Evolutionary conservation across 805 yeast species (phyloP).

Genomic region (Spathaspora arborariae): DNA sequence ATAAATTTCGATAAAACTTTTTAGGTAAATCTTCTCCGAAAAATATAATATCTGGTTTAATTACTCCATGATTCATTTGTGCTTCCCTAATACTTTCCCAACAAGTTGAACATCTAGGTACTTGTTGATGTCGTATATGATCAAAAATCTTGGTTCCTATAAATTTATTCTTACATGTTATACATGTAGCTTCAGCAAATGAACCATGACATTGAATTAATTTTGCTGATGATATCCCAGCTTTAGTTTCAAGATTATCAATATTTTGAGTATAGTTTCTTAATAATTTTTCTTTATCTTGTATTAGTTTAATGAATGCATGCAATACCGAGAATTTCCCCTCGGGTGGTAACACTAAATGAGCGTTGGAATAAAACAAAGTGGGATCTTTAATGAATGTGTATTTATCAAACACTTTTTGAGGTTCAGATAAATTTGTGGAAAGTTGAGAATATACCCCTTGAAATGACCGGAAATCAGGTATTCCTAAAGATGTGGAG

Average conservation of each 20-base stretch:
- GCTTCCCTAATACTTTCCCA: slow-evolving; percentile 15
- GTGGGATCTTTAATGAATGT: slow-evolving; percentile 74
- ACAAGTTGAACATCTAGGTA: slow-evolving; percentile 76
- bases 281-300: slow-evolving; percentile 71
- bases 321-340: slow-evolving; percentile 71
- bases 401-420: slow-evolving; percentile 76
- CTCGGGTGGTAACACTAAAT: slow-evolving; percentile 76
- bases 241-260: slow-evolving; percentile 80
- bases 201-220: slow-evolving; percentile 91
- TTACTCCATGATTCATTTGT: slow-evolving; percentile 64
- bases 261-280: slow-evolving; percentile 90
- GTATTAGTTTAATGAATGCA: slow-evolving; percentile 67
- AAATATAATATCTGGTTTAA: slow-evolving; percentile 91
- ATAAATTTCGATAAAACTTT: slow-evolving; percentile 56
- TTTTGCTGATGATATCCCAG: slow-evolving; percentile 64
- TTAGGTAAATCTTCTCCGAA: slow-evolving; percentile 83
- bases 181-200: slow-evolving; percentile 82
- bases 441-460: slow-evolving; percentile 75
- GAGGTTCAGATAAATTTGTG: slow-evolving; percentile 79
- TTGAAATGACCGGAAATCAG: slow-evolving; percentile 85
- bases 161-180: slow-evolving; percentile 64
- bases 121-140: slow-evolving; percentile 51
- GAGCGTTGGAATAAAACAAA: slow-evolving; percentile 83
- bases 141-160: slow-evolving; percentile 64
- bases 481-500: slow-evolving; percentile 84